These are phyloP conservation scores for Saccharomycopsis malanga DNA, from an alignment of 805 yeast genomes.

Conservation along the genomic window DNA sequence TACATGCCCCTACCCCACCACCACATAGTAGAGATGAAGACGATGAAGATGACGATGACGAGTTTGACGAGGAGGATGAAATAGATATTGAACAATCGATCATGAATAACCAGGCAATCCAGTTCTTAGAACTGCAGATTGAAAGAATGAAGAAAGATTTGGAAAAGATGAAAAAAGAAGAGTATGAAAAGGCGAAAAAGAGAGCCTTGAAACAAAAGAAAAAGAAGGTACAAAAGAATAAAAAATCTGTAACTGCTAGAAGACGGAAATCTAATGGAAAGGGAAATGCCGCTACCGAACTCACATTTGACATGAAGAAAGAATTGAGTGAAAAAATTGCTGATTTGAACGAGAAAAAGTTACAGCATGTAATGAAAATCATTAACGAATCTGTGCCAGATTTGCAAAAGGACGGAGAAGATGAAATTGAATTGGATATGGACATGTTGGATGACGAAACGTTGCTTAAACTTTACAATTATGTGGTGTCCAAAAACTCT, in stretches of 20 bases:
- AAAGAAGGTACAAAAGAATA: constrained; percentile 34
- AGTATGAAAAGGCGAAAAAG: constrained; percentile 42
- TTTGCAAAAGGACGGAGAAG: constrained; percentile 53
- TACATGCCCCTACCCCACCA: constrained; percentile 55
- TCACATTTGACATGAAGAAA: constrained; percentile 91
- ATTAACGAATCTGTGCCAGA: constrained; percentile 67
- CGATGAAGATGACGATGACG: constrained; percentile 40
- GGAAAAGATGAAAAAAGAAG: constrained; percentile 72
- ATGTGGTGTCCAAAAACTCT: constrained; percentile 43
- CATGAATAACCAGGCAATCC: constrained; percentile 83
- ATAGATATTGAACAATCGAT: constrained; percentile 54
- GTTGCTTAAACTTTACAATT: constrained; percentile 73
- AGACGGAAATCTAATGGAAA: constrained; percentile 18
- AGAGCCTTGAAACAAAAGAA: constrained; percentile 38
- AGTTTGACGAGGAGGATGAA: constrained; percentile 38
- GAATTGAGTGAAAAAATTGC: constrained; percentile 83
- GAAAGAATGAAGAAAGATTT: constrained; percentile 80
- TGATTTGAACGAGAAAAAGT: constrained; percentile 66
- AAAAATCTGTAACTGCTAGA: constrained; percentile 14
- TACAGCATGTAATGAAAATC: constrained; percentile 76
- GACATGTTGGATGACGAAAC: constrained; percentile 85
- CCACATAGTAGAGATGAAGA: constrained; percentile 28
- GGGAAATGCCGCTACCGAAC: constrained; percentile 26
- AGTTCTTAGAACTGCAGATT: constrained; percentile 80
- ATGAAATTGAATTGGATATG: constrained; percentile 94